A percentile compares a stretch with the other conserved stretches of the same genome.
Evolutionary conservation across 2,329 filamentous ascomycete species (phyloP).

Genomic region (Exophiala lecanii-corni): DNA sequence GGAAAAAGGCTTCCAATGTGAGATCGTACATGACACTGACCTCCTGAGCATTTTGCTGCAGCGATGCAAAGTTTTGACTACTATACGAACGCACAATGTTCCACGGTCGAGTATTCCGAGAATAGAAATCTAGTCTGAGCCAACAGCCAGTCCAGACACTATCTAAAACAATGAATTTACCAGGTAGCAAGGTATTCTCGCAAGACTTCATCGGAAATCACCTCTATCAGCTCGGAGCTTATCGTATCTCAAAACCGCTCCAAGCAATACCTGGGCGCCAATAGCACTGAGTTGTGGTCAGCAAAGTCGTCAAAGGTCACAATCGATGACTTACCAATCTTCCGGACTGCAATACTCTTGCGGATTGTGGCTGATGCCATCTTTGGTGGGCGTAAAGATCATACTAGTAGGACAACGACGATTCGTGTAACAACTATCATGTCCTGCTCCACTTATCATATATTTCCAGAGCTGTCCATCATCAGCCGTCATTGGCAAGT

Average conservation of each 20-base stretch:
- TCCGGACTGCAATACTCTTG: conserved; percentile 58
- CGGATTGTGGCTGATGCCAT: conserved; percentile 62
- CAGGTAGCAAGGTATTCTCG: too few species aligned
- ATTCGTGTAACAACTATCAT: conserved; percentile 61
- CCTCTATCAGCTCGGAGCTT: conserved; percentile 19
- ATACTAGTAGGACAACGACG: conserved; percentile 59
- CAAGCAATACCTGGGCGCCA: conserved; percentile 25
- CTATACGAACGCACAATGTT: too few species aligned
- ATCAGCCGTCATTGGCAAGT: conserved; percentile 37
- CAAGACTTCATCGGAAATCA: conserved; percentile 16
- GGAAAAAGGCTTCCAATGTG: too few species aligned
- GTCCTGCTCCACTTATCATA: conserved; percentile 61
- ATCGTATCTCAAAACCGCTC: conserved; percentile 42
- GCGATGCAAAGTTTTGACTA: too few species aligned
- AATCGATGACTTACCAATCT: conserved; percentile 43
- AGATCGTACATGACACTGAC: too few species aligned
- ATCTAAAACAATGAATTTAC: too few species aligned
- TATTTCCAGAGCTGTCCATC: conserved; percentile 34
- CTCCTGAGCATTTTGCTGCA: too few species aligned
- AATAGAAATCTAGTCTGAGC: too few species aligned
- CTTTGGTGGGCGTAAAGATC: conserved; percentile 63
- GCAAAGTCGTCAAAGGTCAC: too few species aligned
- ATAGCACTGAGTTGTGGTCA: conserved; percentile 28
- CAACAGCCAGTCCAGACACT: too few species aligned
- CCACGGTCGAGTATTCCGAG: too few species aligned